Conservation (phyloP, 1,139 yeast genomes). For the Yamadazyma songkhlaensis region DNA sequence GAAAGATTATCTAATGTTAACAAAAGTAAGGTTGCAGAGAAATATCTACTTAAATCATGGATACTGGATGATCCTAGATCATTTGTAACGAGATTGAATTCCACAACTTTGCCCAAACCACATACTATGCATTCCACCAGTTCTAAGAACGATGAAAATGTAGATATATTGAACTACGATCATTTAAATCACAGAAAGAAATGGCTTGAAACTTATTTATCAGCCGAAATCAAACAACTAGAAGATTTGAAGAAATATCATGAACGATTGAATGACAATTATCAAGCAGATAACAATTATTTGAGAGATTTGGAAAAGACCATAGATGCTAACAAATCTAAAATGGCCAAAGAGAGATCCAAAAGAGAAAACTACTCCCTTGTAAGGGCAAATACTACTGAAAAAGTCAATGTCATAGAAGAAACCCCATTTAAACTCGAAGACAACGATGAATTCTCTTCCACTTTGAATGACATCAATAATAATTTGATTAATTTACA, state of each 20-base stretch:
- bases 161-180: constrained; percentile 28
- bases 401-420: background rate
- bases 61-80: constrained; percentile 20
- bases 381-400: background rate
- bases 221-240: constrained; percentile 42
- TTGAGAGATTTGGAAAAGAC: constrained; percentile 26
- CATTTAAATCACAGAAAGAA: constrained; percentile 27
- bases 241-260: constrained; percentile 30
- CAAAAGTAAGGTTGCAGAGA: constrained; percentile 26
- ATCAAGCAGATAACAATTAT: constrained; percentile 33
- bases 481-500: constrained; percentile 18
- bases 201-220: constrained; percentile 36
- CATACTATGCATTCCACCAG: constrained; percentile 17
- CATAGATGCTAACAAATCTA: constrained; percentile 12
- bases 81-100: constrained; percentile 28
- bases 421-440: constrained; percentile 21
- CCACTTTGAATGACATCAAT: constrained; percentile 18
- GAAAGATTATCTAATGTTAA: constrained; percentile 22
- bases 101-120: constrained; percentile 35
- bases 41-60: constrained; percentile 31
- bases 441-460: constrained; percentile 22
- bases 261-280: constrained; percentile 20
- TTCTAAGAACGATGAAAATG: constrained; percentile 16
- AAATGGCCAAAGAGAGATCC: constrained; percentile 9
- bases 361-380: background rate